phyloP scores from a whole-genome alignment of 2,329 filamentous ascomycete species.

The Phaeosphaeriaceae sp. region DNA sequence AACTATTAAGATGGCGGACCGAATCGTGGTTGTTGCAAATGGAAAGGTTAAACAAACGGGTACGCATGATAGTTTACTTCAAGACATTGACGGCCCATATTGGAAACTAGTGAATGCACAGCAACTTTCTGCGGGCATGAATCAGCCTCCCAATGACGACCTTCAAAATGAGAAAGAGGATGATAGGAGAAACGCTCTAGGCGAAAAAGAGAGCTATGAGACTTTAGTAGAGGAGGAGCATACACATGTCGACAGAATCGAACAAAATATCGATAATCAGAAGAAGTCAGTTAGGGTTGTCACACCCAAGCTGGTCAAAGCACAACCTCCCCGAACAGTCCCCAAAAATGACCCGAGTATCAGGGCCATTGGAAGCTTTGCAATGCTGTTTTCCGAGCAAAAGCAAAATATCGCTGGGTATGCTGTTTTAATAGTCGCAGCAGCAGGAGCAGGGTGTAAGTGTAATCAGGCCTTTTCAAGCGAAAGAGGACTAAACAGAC shows the following conservation, averaged over 20 bases:
- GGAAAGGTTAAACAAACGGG: conserved; percentile 74
- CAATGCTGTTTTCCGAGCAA: conserved; percentile 25
- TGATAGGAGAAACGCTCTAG: conserved; percentile 40
- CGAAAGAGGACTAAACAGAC: not conserved
- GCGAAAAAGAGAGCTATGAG: conserved; percentile 17
- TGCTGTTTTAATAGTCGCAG: conserved; percentile 20
- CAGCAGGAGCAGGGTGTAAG: conserved; percentile 30
- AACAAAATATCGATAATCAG: conserved; percentile 23
- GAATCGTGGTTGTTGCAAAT: conserved; percentile 73
- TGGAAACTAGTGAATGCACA: conserved; percentile 71
- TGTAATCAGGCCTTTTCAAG: not conserved
- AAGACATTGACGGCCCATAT: conserved; percentile 65
- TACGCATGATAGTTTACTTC: conserved; percentile 72
- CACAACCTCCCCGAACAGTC: not conserved
- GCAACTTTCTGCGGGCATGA: conserved; percentile 68
- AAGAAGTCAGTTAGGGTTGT: not conserved
- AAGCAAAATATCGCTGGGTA: conserved; percentile 21
- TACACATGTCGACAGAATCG: not conserved
- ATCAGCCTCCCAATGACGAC: conserved; percentile 42
- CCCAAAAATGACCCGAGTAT: not conserved
- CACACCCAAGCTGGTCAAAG: not conserved
- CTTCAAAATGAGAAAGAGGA: conserved; percentile 5
- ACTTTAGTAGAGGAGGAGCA: conserved; percentile 13
- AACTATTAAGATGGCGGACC: conserved; percentile 83
- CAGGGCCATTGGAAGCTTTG: conserved; percentile 7